Evolutionary conservation across 31 red algal genomes (phyloP), one percentile per base, ranked within the genome.

Genomic region (Bonnemaisonia californica): DNA sequence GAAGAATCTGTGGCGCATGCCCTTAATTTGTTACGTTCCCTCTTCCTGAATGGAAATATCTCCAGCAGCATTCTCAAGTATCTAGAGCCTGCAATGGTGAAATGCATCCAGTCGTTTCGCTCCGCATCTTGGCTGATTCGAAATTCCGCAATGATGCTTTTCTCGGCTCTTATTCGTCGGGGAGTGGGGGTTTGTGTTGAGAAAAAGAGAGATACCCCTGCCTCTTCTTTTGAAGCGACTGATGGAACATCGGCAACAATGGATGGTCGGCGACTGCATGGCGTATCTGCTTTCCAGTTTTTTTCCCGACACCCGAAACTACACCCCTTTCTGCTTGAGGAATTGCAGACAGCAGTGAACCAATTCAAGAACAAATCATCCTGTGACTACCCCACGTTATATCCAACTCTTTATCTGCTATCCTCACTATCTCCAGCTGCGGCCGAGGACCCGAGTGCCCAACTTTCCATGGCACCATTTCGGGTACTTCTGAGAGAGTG

Each of bases 1-100:
- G 84, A 87, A 77, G 71, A 91, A 62, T 74, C 69, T 31, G 79
- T 91, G 33, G 70, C 88, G n/a, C 88, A 91, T 79, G 79, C 80
- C 18, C 45, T 91, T 40, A 91, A 91, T 59, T 48, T 91, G 5
- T 74, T 91, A 34, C 78, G 88, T 7, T 61, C 79, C 21, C 63
- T 91, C 28, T 91, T 83, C 22, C 45, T 84, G 35, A 84, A 91
- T 72, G 41, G 71, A 12, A 77, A 71, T 45, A 72, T 91, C 41
- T 62, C 69, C 24, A 79, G 54, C 33, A 63, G 57, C 34, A 61
- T 91, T 55, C 56, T 83, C 69, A 79, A 77, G 60, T 66, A 83
- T n/a, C 57, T 84, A 30, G 71, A 83, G 37, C 57, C 70, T 58
- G 63, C 80, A 21, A 37, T 71, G 5, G 79, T 77, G 21, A 9